phyloP scores from a whole-genome alignment of 306 rosid species.

The Medicago truncatula region MtrunA17r5.0-ANR NC_053042.1:17856501-17857000 shows the following conservation, averaged over 20 bases:
- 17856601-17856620: not conserved
- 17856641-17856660: not conserved
- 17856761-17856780: conserved; percentile 1
- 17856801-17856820: conserved; percentile 7
- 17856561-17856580: not conserved
- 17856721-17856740: conserved; percentile 52
- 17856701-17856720: conserved; percentile 45
- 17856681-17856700: conserved; percentile 32
- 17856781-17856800: conserved; percentile 39
- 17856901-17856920: conserved; percentile 42
- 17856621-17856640: not conserved
- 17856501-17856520: conserved; percentile 7
- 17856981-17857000: no score
- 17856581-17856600: not conserved
- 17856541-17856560: not conserved
- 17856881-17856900: not conserved
- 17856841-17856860: conserved; percentile 15
- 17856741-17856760: conserved; percentile 40
- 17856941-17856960: no score
- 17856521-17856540: not conserved
- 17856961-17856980: no score
- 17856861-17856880: not conserved
- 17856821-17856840: conserved; percentile 1
- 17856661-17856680: conserved; percentile 1
- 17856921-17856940: conserved; percentile 36